Conservation (phyloP, 148 eudicot species). For the Vaccinium macrocarpon region DNA sequence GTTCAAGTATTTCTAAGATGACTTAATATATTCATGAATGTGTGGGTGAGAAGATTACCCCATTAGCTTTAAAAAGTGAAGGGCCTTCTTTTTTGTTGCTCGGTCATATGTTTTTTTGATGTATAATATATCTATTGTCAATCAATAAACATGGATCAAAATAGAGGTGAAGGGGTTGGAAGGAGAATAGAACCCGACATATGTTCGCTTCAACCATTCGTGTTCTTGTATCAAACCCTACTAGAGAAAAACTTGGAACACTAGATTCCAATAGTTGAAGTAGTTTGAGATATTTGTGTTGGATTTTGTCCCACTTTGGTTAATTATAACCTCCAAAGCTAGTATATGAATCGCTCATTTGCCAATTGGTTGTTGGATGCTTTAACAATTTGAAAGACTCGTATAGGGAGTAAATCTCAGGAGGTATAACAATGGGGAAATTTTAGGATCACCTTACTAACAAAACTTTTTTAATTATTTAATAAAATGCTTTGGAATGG, state of each 20-base stretch:
- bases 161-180: constrained; percentile 3
- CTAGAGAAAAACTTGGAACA: neutral
- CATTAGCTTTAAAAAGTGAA: neutral
- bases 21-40: neutral
- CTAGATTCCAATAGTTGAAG: neutral
- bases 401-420: too few species aligned
- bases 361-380: too few species aligned
- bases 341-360: too few species aligned
- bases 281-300: too few species aligned
- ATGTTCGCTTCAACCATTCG: neutral
- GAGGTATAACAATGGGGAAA: too few species aligned
- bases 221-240: neutral
- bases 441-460: too few species aligned
- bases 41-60: neutral
- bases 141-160: neutral
- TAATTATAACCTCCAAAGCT: too few species aligned
- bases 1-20: neutral
- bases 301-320: too few species aligned
- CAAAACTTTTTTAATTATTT: too few species aligned
- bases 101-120: neutral
- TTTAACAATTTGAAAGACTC: too few species aligned
- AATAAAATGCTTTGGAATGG: too few species aligned
- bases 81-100: neutral
- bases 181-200: neutral
- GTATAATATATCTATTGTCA: too few species aligned